phyloP scores from a whole-genome alignment of 2,329 filamentous ascomycete species.

The Raffaelea albimanens region DNA sequence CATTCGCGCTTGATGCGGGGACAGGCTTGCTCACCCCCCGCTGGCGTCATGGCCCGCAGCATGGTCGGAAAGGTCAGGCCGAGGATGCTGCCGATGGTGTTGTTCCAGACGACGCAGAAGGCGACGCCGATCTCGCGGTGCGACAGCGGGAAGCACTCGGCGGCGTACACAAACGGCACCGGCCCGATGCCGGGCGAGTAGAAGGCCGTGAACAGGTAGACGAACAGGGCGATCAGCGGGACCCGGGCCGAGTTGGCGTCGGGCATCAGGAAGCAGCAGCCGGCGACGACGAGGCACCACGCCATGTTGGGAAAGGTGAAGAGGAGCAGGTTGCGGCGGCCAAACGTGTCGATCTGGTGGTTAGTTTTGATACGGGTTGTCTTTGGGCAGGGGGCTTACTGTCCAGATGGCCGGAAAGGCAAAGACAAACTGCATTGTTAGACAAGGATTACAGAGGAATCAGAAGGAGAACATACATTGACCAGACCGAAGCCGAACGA shows the following conservation, averaged over 20 bases:
- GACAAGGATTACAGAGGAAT: no score
- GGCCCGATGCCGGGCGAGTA: constrained; percentile 43
- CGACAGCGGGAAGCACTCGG: not conserved
- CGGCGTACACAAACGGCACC: constrained; percentile 41
- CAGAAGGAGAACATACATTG: constrained; percentile 16
- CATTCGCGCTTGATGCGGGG: constrained; percentile 42
- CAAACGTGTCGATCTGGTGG: constrained; percentile 59
- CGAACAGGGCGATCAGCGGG: constrained; percentile 38
- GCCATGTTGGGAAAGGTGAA: constrained; percentile 61
- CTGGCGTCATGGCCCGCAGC: not conserved
- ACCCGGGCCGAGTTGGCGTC: constrained; percentile 18
- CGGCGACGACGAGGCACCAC: constrained; percentile 48
- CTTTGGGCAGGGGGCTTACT: no score
- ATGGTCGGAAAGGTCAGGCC: not conserved
- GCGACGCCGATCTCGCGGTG: not conserved
- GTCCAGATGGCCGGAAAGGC: constrained; percentile 56
- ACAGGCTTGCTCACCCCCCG: constrained; percentile 51
- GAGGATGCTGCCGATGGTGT: not conserved
- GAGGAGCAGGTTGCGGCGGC: constrained; percentile 50
- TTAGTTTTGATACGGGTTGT: no score
- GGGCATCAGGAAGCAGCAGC: constrained; percentile 40
- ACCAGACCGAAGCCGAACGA: constrained; percentile 40
- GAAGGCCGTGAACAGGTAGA: constrained; percentile 18
- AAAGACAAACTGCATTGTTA: constrained; percentile 42
- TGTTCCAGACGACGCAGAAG: not conserved